Evolutionary conservation across 164 flowering plant species (phyloP).

Genomic region (Nymphaea colorata): DNA sequence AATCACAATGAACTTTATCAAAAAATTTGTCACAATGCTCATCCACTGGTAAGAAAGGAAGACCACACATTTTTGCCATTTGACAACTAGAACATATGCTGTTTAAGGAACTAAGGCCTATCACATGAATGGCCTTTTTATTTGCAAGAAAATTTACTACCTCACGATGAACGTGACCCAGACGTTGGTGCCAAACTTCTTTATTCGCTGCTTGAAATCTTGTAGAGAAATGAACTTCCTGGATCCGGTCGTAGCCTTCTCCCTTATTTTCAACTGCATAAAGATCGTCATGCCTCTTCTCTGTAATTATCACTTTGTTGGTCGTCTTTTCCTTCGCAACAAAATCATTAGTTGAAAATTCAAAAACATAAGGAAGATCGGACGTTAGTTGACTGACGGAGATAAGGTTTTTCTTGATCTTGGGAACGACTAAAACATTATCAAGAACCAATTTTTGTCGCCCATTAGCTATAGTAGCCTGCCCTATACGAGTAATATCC

Average conservation of each 20-base stretch:
- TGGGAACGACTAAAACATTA: conserved; percentile 1
- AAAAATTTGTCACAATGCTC: background rate
- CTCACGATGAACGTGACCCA: background rate
- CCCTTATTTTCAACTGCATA: background rate
- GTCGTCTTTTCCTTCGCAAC: background rate
- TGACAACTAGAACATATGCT: background rate
- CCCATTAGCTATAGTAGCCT: background rate
- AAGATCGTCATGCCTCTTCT: background rate
- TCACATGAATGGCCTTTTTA: background rate
- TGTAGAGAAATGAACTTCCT: background rate
- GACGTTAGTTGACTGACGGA: background rate
- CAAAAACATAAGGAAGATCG: background rate
- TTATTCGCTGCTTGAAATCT: background rate
- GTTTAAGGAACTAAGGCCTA: too few species aligned
- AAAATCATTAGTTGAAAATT: background rate
- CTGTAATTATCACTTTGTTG: background rate
- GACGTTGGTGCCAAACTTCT: background rate
- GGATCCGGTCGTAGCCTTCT: background rate
- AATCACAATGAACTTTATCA: conserved; percentile 2
- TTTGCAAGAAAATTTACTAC: background rate
- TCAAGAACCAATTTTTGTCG: background rate
- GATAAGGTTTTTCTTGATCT: background rate
- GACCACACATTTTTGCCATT: background rate
- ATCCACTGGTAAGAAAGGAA: background rate
- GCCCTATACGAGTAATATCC: background rate